Conservation (phyloP, 2,329 filamentous ascomycete genomes). For the Lachnellula arida region DNA sequence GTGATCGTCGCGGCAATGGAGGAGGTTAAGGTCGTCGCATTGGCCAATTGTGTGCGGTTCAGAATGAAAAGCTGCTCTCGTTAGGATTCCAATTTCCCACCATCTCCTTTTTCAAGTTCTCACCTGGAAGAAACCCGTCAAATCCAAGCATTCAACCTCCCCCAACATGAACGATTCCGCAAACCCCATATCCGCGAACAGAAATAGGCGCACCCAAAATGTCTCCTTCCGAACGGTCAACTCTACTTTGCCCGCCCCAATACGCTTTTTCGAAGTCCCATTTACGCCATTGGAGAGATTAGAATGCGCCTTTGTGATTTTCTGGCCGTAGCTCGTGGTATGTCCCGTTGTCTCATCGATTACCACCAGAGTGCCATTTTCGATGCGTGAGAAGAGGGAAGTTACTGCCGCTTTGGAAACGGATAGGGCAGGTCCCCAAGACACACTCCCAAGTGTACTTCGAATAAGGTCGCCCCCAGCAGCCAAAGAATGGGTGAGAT, state of each 20-base stretch:
- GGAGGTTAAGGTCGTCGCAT: slow-evolving; percentile 59
- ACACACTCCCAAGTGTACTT: slow-evolving; percentile 39
- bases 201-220: slow-evolving; percentile 64
- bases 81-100: neutral
- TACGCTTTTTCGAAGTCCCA: slow-evolving; percentile 34
- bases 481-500: slow-evolving; percentile 37
- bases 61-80: slow-evolving; percentile 58
- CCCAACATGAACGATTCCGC: slow-evolving; percentile 63
- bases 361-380: slow-evolving; percentile 44
- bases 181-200: slow-evolving; percentile 74
- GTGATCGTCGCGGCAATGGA: slow-evolving; percentile 53
- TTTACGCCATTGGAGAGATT: slow-evolving; percentile 32
- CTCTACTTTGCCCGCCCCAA: slow-evolving; percentile 42
- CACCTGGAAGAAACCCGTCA: slow-evolving; percentile 65
- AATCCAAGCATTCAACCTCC: slow-evolving; percentile 61
- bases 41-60: slow-evolving; percentile 59
- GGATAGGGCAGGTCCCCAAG: slow-evolving; percentile 44
- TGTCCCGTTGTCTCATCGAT: slow-evolving; percentile 43
- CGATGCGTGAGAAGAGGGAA: slow-evolving; percentile 43
- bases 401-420: slow-evolving; percentile 44
- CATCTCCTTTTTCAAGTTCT: slow-evolving; percentile 11
- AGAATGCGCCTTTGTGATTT: slow-evolving; percentile 36
- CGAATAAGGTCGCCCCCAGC: slow-evolving; percentile 39
- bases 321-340: slow-evolving; percentile 42
- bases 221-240: slow-evolving; percentile 59